Conservation (phyloP, 345 rosid species). For the Mercurialis annua region DNA sequence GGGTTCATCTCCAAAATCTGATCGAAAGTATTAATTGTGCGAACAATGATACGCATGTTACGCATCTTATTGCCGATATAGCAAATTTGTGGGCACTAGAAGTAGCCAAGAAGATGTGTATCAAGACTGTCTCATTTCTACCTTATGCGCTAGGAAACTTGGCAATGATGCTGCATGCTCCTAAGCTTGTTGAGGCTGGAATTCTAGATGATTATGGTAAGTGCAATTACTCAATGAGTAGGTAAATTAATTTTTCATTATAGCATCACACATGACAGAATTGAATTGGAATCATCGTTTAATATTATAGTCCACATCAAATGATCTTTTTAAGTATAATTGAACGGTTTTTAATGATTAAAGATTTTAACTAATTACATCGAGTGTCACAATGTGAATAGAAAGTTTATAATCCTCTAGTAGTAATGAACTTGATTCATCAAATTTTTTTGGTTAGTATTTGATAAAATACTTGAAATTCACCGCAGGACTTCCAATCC, state of each 20-base stretch:
- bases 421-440: no score
- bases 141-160: conserved; percentile 8
- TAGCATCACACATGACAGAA: no score
- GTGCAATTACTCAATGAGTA: neutral
- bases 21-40: neutral
- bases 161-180: conserved; percentile 15
- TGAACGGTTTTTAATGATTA: no score
- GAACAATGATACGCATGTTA: neutral
- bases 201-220: conserved; percentile 25
- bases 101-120: neutral
- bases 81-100: neutral
- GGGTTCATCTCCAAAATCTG: neutral
- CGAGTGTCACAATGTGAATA: no score
- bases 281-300: no score
- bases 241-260: no score
- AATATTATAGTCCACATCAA: no score
- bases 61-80: neutral
- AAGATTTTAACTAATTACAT: no score
- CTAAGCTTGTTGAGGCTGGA: conserved; percentile 21
- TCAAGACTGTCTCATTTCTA: neutral
- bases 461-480: neutral
- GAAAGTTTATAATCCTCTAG: no score
- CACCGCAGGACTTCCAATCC: conserved; percentile 17
- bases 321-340: no score
- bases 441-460: no score